A percentile compares a stretch with the other conserved stretches of the same genome.
Evolutionary conservation across 2,329 filamentous ascomycete genomes (phyloP).

Genomic region (Pestalotiopsis sp.): DNA sequence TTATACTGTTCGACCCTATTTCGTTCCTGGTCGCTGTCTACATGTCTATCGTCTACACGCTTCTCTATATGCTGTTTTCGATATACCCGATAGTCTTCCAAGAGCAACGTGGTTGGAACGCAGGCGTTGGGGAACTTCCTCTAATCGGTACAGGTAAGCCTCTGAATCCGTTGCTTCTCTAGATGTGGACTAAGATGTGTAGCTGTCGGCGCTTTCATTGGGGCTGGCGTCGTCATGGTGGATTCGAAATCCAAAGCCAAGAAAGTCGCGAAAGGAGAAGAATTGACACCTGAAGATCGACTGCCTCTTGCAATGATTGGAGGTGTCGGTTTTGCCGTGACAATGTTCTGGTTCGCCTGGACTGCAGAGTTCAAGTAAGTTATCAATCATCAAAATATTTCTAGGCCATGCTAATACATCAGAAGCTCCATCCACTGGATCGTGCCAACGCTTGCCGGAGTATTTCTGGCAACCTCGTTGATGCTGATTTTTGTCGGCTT

Average conservation of each 20-base stretch:
- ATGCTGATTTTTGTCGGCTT: conserved; percentile 54
- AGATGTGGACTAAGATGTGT: neutral
- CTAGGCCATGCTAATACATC: no score
- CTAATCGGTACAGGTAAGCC: conserved; percentile 46
- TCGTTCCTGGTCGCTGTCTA: conserved; percentile 56
- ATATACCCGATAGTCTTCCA: conserved; percentile 61
- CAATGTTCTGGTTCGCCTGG: conserved; percentile 32
- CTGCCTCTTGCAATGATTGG: conserved; percentile 63
- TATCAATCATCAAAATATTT: no score
- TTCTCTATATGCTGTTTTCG: conserved; percentile 61
- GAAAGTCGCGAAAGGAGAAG: conserved; percentile 40
- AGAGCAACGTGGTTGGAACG: conserved; percentile 54
- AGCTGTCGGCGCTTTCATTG: conserved; percentile 49
- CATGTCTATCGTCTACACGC: conserved; percentile 53
- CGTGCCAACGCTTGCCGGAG: conserved; percentile 24
- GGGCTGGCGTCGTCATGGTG: conserved; percentile 41
- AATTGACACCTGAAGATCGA: conserved; percentile 50
- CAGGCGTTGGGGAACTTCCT: conserved; percentile 54
- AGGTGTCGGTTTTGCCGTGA: conserved; percentile 26
- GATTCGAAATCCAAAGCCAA: conserved; percentile 42
- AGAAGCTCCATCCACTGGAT: conserved; percentile 27
- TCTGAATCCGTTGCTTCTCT: neutral
- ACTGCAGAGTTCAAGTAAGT: conserved; percentile 49
- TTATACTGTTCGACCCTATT: conserved; percentile 57
- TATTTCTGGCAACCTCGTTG: conserved; percentile 27